phyloP scores from a whole-genome alignment of 352 stramenopile species.

The Globisporangium takayamanum region DNA sequence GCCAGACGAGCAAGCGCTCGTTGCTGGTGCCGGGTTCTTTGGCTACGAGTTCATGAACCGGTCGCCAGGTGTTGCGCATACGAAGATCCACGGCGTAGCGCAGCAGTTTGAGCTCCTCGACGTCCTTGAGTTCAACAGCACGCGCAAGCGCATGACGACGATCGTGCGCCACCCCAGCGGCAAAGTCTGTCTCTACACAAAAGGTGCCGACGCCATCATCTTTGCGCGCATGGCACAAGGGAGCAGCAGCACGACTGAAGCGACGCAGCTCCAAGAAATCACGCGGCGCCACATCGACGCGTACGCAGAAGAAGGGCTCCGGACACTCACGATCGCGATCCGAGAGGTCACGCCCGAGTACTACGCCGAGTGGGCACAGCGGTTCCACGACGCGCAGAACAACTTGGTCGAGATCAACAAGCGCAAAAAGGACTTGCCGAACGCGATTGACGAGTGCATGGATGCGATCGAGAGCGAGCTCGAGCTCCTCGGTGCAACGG shows the following conservation, averaged over 20 bases:
- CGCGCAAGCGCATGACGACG: conserved; percentile 91
- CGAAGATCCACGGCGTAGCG: conserved; percentile 35
- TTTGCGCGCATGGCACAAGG: conserved; percentile 40
- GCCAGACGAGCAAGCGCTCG: conserved; percentile 86
- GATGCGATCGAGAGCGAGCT: conserved; percentile 80
- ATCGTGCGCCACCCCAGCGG: conserved; percentile 73
- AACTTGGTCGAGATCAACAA: conserved; percentile 73
- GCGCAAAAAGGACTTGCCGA: conserved; percentile 66
- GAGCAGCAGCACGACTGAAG: conserved; percentile 14
- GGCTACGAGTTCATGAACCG: conserved; percentile 75
- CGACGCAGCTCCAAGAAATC: conserved; percentile 28
- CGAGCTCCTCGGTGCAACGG: conserved; percentile 84
- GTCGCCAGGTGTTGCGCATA: conserved; percentile 37
- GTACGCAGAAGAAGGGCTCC: conserved; percentile 84
- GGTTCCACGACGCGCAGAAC: conserved; percentile 66
- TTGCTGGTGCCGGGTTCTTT: conserved; percentile 64
- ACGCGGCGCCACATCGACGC: conserved; percentile 62
- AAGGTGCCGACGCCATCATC: conserved; percentile 70
- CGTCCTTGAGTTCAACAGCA: conserved; percentile 90
- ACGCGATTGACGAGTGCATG: conserved; percentile 74
- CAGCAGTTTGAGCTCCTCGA: conserved; percentile 79
- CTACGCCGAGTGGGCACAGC: conserved; percentile 47
- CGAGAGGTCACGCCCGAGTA: conserved; percentile 44
- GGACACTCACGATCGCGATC: conserved; percentile 81
- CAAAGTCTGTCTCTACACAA: conserved; percentile 59